Percentiles rank a stretch among this genome's conserved stretches.
phyloP scores from a whole-genome alignment of 805 yeast genomes.

The Torulaspora microellipsoides region DNA sequence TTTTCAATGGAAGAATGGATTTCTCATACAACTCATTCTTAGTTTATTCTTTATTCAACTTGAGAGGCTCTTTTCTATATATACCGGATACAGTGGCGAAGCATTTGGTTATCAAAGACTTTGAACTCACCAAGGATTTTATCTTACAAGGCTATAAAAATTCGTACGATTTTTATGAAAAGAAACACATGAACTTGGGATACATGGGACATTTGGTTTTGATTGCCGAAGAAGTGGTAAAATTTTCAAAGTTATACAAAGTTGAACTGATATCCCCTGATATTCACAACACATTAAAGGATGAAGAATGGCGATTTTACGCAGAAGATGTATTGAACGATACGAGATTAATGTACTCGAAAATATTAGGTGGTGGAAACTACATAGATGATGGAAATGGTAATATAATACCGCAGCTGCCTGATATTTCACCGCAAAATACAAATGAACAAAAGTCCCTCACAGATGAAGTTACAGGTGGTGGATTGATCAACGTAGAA shows the following conservation, averaged over 20 bases:
- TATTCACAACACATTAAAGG: slow-evolving; percentile 22
- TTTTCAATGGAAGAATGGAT: slow-evolving; percentile 81
- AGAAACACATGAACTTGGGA: slow-evolving; percentile 67
- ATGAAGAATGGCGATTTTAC: slow-evolving; percentile 28
- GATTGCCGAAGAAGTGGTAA: slow-evolving; percentile 93
- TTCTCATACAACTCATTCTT: slow-evolving; percentile 79
- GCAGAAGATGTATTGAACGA: slow-evolving; percentile 30
- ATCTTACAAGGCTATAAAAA: slow-evolving; percentile 58
- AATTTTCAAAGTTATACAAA: slow-evolving; percentile 52
- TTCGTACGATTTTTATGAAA: slow-evolving; percentile 57
- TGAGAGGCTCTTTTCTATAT: slow-evolving; percentile 18
- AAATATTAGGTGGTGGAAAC: slow-evolving; percentile 35
- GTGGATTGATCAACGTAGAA: slow-evolving; percentile 15
- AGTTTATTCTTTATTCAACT: slow-evolving; percentile 38
- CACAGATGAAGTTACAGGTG: slow-evolving; percentile 8
- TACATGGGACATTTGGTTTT: slow-evolving; percentile 96
- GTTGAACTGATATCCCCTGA: slow-evolving; percentile 33
- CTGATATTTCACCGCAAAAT: slow-evolving; percentile 5
- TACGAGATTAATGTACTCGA: slow-evolving; percentile 35
- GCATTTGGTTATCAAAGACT: slow-evolving; percentile 46
- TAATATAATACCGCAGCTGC: slow-evolving; percentile 25
- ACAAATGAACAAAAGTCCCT: background rate
- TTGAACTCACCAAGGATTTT: slow-evolving; percentile 52
- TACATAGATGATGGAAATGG: slow-evolving; percentile 31
- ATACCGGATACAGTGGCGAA: slow-evolving; percentile 6